phyloP scores from a whole-genome alignment of 2,329 filamentous ascomycete genomes.

The Phoma sp. region DNA sequence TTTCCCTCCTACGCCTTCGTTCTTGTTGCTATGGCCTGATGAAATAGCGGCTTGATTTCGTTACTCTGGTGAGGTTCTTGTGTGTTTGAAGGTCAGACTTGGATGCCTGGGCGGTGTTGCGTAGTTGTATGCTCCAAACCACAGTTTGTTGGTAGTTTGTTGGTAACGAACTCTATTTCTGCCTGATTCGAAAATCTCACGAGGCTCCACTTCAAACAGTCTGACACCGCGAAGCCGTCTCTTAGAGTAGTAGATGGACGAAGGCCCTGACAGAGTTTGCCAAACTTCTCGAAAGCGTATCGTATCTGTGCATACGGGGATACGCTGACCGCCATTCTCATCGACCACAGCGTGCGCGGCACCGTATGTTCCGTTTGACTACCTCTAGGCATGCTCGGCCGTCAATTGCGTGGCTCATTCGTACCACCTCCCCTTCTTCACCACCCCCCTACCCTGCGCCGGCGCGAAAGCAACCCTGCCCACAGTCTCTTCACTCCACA shows the following conservation, averaged over 20 bases:
- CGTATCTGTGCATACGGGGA: not conserved
- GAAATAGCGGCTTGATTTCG: not conserved
- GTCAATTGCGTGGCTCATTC: not conserved
- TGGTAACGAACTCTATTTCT: constrained; percentile 7
- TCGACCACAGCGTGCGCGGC: not conserved
- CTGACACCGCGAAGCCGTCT: not conserved
- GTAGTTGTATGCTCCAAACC: not conserved
- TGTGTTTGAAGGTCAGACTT: constrained; percentile 5
- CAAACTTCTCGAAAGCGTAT: not conserved
- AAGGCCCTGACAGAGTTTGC: not conserved
- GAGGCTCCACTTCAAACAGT: not conserved
- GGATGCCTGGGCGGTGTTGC: not conserved
- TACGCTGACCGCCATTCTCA: not conserved
- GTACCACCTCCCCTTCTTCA: constrained; percentile 18
- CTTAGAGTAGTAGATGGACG: not conserved
- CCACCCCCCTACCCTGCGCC: not conserved
- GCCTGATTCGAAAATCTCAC: not conserved
- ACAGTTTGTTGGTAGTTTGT: not conserved
- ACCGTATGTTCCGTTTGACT: not conserved
- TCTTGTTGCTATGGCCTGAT: not conserved
- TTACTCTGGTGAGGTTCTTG: not conserved
- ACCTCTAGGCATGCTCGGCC: not conserved
- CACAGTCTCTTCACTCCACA: not conserved
- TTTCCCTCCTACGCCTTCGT: not conserved
- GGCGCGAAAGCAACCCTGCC: constrained; percentile 20